Base-by-base conservation (phyloP, 2,329 filamentous ascomycete species). In the Thermoascus crustaceus region DNA sequence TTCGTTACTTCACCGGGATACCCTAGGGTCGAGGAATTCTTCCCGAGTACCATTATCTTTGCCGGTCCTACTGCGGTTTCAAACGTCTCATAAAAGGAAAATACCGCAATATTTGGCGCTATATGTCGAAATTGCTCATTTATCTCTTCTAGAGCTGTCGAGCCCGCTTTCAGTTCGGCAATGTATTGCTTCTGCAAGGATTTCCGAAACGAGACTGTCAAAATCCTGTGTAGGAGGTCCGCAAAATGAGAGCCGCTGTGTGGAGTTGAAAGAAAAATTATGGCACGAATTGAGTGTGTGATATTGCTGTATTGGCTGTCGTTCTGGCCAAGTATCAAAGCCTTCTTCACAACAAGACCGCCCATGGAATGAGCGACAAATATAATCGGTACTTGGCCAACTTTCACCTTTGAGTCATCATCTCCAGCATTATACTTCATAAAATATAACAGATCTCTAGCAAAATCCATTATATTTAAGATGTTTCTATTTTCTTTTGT, bases 331-430 rank as follows among this genome's bases (percentile, higher is more conserved):
- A 38, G 35, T 17, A 55, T 35, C 30, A 46, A 54, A 4, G 49
- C 52, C 44, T 55, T 45, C 20, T 58, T 59, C 7, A 52, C 39
- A 2, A 60, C 48, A 3, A 58, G 31, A n/a, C 67, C 67, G 1
- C 69, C 67, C 67, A 71, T 68, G 23, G 59, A 65, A 40, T 72
- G 68, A 2, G 50, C 64, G 8, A 71, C 52, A 10, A 70, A 50
- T 3, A 71, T 56, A 11, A 71, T 60, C 2, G 53, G 54, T 6
- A 53, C 30, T 45, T 48, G 19, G 39, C 35, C 21, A 41, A 45
- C 35, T 36, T 24, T 36, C 53, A 39, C n/a, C n/a, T n/a, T n/a
- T n/a, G n/a, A n/a, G n/a, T n/a, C n/a, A n/a, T n/a, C n/a, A n/a
- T n/a, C n/a, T n/a, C n/a, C n/a, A n/a, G n/a, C n/a, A n/a, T n/a